Evolutionary conservation across 352 stramenopile species (phyloP), one percentile per base, ranked within the genome.

Genomic region (Phytophthora pseudosyringae): DNA sequence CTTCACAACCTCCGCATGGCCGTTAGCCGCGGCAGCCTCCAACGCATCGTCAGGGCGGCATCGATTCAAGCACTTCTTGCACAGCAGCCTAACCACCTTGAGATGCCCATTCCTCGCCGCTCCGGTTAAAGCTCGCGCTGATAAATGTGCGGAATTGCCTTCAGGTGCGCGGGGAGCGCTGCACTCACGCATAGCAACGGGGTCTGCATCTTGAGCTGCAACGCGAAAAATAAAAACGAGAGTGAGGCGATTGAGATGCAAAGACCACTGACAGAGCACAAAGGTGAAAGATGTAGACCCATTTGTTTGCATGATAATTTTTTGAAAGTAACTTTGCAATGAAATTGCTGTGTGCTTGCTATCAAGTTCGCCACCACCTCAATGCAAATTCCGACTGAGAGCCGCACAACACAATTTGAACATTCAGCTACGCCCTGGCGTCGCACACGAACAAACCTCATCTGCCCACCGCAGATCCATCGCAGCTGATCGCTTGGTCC

Each of bases 401-500:
- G 46, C 16, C 59, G 45, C 35, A 16, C 18, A 47, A 64, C 61
- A 47, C 62, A 70, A 60, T 54, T 62, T 61, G 28, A 61, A 67
- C 56, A 71, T 45, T 47, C 26, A 67, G 56, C 64, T 56, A 38
- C 18, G 6, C 21, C 31, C 21, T 39, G n/a, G 21, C 21, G 21
- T 21, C 21, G 21, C 21, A 21, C 21, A 21, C 6, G 3, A 26
- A 12, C 39, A 25, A 28, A 25, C 16, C 9, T 26, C 36, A 29
- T 57, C 36, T 39, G 35, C 21, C 21, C 21, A 21, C 21, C 21
- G 21, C 21, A 21, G 21, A 21, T 47, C 33, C 41, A 32, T 39
- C 9, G 26, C 35, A 65, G 33, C 43, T 38, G 35, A 40, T 46
- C 11, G 26, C 47, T 62, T 60, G 10, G 64, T 11, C 29, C 18